Conservation (phyloP, 306 rosid genomes). For the Cucumis hystrix region DNA sequence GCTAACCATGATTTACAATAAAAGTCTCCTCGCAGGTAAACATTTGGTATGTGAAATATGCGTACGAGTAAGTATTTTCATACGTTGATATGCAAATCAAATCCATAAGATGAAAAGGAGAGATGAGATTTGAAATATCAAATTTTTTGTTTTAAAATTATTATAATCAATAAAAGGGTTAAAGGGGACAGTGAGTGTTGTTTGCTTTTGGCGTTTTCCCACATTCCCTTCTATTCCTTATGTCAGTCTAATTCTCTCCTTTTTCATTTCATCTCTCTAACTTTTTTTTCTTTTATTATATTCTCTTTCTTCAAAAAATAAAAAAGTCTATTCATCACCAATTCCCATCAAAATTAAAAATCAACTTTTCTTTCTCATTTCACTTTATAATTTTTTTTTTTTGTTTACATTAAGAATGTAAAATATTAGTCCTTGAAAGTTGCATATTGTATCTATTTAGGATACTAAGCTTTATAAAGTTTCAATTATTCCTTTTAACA, state of each 20-base stretch:
- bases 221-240: constrained; percentile 15
- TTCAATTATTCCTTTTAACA: background rate
- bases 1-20: too few relatives aligned
- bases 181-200: constrained; percentile 1
- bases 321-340: background rate
- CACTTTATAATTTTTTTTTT: background rate
- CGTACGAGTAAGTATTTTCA: background rate
- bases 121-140: background rate
- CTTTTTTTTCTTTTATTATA: background rate
- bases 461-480: background rate
- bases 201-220: constrained; percentile 36
- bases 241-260: constrained; percentile 13
- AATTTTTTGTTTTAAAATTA: background rate
- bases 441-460: background rate
- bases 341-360: background rate
- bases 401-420: background rate
- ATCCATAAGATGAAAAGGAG: constrained; percentile 19
- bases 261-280: background rate
- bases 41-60: too few relatives aligned
- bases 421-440: background rate
- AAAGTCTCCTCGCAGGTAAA: too few relatives aligned
- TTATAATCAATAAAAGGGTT: background rate
- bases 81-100: background rate
- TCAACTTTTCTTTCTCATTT: constrained; percentile 2
- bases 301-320: background rate